phyloP scores from a whole-genome alignment of 2,329 filamentous ascomycete species.

The Tympanopsis confertula region DNA sequence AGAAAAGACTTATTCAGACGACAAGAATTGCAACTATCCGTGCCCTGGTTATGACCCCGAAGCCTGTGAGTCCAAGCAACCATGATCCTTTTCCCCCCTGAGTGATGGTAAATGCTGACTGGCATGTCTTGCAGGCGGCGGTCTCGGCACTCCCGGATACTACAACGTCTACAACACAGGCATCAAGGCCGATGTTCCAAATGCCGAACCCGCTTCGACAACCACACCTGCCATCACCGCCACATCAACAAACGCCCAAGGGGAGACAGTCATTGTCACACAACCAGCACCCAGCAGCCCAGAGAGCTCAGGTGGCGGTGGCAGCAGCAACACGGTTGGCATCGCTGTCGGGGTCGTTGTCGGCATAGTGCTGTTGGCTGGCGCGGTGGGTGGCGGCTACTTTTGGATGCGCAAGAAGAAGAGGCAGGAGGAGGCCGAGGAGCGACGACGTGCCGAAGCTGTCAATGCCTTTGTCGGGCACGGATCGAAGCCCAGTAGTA shows the following conservation, averaged over 20 bases:
- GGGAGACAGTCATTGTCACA: conserved; percentile 7
- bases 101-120: conserved; percentile 18
- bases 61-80: conserved; percentile 43
- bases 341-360: conserved; percentile 84
- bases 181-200: conserved; percentile 23
- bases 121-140: conserved; percentile 40
- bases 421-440: conserved; percentile 69
- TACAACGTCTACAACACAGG: conserved; percentile 40
- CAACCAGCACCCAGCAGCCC: conserved; percentile 10
- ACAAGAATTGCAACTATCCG: conserved; percentile 47
- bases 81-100: neutral
- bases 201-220: conserved; percentile 13
- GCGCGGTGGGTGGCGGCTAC: conserved; percentile 55
- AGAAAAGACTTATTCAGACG: conserved; percentile 35
- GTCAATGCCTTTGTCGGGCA: conserved; percentile 62
- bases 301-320: conserved; percentile 11
- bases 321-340: conserved; percentile 60
- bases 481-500: conserved; percentile 48
- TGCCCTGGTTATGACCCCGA: conserved; percentile 54
- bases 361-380: conserved; percentile 60
- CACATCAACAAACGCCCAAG: neutral
- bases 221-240: conserved; percentile 14
- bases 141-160: conserved; percentile 29
- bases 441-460: conserved; percentile 70
- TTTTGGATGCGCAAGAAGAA: conserved; percentile 67